Base-by-base conservation (phyloP, 768 basidiomycete species). In the Lactarius tabidus region DNA sequence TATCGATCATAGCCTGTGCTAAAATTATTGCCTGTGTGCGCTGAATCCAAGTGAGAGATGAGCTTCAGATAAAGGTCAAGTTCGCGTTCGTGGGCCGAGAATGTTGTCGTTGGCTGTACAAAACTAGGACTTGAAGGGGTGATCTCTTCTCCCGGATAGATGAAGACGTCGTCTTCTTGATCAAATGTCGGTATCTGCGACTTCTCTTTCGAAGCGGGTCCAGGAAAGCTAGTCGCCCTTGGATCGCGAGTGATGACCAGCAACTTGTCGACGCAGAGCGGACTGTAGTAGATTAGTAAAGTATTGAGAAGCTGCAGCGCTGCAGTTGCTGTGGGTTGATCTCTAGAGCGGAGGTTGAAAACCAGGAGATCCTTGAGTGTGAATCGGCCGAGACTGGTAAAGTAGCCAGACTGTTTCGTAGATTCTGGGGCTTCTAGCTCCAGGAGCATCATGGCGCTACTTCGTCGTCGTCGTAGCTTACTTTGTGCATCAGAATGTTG, bases 1-100 rank as follows among this genome's bases (percentile, higher is more conserved):
- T 94, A 95, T 70, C 90, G 86, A 52, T 91, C 88, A 67, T 93
- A 92, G 28, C 90, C 88, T 3, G 92, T 93, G 73, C 91, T 93
- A 78, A 93, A 91, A 18, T 81, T 83, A 67, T 90, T 87, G 43
- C 81, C 82, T 66, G 79, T 81, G 69, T 90, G 86, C 20, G 82
- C 82, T 31, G 88, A 88, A 70, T 91, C 87, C 20, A 91, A 81
- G 18, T 88, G 84, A n/a, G 89, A 90, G 20, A 95, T 85, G 2
- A 91, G 82, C 28, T 86, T 79, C 58, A 90, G 81, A 70, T 95
- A 94, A 28, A 95, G 80, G 6, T 82, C 85, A 82, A 91, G 89
- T 77, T 94, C 92, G 28, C 89, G 87, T 71, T 91, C 89, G 72
- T 91, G 91, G 1, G 90, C 89, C n/a, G 82, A 84, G 73, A 83